A percentile compares a stretch with the other conserved stretches of the same genome.
phyloP scores from a whole-genome alignment of 2,329 filamentous ascomycete species.

The Berkeleyomyces rouxiae region DNA sequence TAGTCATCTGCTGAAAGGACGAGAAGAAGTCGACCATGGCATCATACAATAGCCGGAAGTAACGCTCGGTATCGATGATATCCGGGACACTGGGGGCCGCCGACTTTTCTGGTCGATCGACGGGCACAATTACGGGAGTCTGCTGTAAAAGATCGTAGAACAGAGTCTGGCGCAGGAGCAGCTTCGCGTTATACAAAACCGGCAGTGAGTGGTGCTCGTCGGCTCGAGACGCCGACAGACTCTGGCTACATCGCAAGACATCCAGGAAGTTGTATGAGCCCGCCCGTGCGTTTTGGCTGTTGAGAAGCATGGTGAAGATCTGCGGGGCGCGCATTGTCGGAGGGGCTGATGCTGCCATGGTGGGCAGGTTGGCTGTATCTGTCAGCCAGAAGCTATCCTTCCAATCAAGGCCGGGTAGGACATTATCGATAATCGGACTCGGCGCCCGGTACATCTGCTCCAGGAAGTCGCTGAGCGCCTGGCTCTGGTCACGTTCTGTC shows the following conservation, averaged over 20 bases:
- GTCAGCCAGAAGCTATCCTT: slow-evolving; percentile 39
- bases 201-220: slow-evolving; percentile 33
- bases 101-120: slow-evolving; percentile 19
- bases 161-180: slow-evolving; percentile 36
- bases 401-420: slow-evolving; percentile 33
- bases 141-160: slow-evolving; percentile 37
- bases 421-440: slow-evolving; percentile 25
- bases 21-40: slow-evolving; percentile 36
- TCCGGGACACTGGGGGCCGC: slow-evolving; percentile 20
- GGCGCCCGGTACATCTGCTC: slow-evolving; percentile 29
- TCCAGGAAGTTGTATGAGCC: slow-evolving; percentile 36
- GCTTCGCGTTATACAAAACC: slow-evolving; percentile 35
- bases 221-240: slow-evolving; percentile 31
- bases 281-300: slow-evolving; percentile 33
- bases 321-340: slow-evolving; percentile 29
- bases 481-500: slow-evolving; percentile 27
- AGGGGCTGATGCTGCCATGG: slow-evolving; percentile 17
- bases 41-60: slow-evolving; percentile 32
- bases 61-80: slow-evolving; percentile 31
- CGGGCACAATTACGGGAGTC: slow-evolving; percentile 26
- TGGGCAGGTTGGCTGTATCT: not conserved
- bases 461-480: slow-evolving; percentile 36
- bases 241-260: slow-evolving; percentile 33
- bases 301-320: slow-evolving; percentile 32
- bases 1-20: slow-evolving; percentile 31